Percentiles rank a stretch among this genome's conserved stretches.
These are phyloP conservation scores for Aspergillus chevalieri DNA, from an alignment of 2,329 filamentous ascomycete genomes.

Conservation along the genomic window DNA sequence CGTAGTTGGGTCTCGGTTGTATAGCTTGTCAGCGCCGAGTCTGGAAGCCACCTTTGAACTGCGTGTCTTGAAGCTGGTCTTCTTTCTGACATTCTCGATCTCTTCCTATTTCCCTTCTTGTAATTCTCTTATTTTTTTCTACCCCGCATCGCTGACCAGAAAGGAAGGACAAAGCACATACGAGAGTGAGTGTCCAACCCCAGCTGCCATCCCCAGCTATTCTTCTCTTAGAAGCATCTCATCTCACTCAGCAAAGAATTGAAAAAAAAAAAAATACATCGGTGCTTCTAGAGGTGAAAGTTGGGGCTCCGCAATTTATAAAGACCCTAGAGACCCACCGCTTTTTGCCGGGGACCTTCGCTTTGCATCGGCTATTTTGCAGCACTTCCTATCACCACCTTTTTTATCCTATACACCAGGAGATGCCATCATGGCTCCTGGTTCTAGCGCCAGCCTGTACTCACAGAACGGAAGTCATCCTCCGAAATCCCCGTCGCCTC, in stretches of 20 bases:
- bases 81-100: neutral
- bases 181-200: neutral
- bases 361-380: slow-evolving; percentile 35
- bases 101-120: neutral
- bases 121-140: slow-evolving; percentile 2
- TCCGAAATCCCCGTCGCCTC: slow-evolving; percentile 26
- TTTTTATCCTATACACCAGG: slow-evolving; percentile 10
- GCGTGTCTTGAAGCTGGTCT: neutral
- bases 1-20: no score
- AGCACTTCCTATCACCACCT: slow-evolving; percentile 7
- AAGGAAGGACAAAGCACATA: neutral
- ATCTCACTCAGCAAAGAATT: neutral
- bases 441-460: slow-evolving; percentile 10
- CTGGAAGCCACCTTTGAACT: no score
- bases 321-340: slow-evolving; percentile 24
- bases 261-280: neutral
- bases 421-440: slow-evolving; percentile 15
- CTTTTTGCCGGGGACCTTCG: slow-evolving; percentile 29
- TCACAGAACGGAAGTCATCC: slow-evolving; percentile 11
- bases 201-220: neutral
- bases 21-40: no score
- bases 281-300: neutral
- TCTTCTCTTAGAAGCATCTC: neutral
- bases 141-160: slow-evolving; percentile 23
- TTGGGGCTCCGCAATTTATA: slow-evolving; percentile 14